A percentile compares a stretch with the other conserved stretches of the same genome.
phyloP scores from a whole-genome alignment of 805 yeast genomes.

The Candida ipomoeae region DNA sequence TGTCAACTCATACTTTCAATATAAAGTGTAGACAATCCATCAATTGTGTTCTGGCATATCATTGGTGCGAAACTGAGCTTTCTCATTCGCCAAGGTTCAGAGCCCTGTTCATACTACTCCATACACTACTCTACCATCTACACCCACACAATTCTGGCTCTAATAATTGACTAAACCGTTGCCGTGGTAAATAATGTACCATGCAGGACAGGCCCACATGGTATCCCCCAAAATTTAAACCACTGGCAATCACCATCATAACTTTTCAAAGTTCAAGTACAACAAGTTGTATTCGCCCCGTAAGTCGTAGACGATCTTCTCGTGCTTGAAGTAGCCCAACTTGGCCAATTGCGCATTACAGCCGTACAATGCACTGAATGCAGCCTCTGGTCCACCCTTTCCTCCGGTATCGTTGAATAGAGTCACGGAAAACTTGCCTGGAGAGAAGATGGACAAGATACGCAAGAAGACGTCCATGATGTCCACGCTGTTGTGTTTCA shows the following conservation, averaged over 20 bases:
- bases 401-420: constrained; percentile 27
- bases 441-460: constrained; percentile 64
- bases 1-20: background rate
- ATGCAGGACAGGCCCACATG: background rate
- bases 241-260: background rate
- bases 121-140: background rate
- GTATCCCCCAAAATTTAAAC: constrained; percentile 18
- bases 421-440: constrained; percentile 64
- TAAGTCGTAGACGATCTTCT: constrained; percentile 69
- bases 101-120: background rate
- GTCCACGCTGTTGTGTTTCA: constrained; percentile 30
- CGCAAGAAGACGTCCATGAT: constrained; percentile 54
- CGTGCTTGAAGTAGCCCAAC: constrained; percentile 54
- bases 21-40: background rate
- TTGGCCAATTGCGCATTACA: constrained; percentile 25
- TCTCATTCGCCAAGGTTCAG: background rate
- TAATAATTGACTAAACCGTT: background rate
- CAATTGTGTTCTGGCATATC: background rate
- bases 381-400: background rate
- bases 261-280: constrained; percentile 59
- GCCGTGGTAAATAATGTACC: background rate
- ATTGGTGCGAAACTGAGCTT: background rate
- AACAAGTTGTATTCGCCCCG: constrained; percentile 65
- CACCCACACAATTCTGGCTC: background rate
- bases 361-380: constrained; percentile 3